Evolutionary conservation across 176 grass and related monocot genomes (phyloP), one percentile per base, ranked within the genome.

Genomic region (Bromus sterilis): DNA sequence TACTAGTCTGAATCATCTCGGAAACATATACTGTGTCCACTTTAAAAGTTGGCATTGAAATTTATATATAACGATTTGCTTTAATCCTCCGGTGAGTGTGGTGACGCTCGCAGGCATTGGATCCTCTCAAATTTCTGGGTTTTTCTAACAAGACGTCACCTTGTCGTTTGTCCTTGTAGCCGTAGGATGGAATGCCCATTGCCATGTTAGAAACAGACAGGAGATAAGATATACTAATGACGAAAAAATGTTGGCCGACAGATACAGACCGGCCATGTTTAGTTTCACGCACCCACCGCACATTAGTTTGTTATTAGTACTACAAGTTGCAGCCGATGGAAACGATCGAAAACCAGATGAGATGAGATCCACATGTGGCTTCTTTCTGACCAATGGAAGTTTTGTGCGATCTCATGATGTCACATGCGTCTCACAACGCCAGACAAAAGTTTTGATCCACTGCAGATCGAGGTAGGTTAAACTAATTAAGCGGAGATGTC

Each of bases 351-450:
- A 51, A 21, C 48, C 48, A 51, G 46, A 49, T 4, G 5, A 36
- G 35, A 64, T 46, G 37, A 11, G n/a, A 61, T 77, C 78, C 78
- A 77, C 64, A 72, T 65, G 71, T 10, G 56, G 63, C 71, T 55
- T 77, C 35, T 75, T 35, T 89, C 64, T 74, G 83, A 86, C 73
- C 56, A 82, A 74, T 77, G 35, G 56, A 89, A 86, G 64, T 66
- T 76, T 37, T 31, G 65, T 31, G 71, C 28, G 43, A 57, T 76
- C 78, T 71, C 46, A 55, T 85, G 72, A 81, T 43, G 69, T 62
- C 71, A 85, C 62, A 85, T 85, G 82, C 11, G 71, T 5, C 41
- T 55, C 86, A 66, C 76, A 60, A 31, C 14, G 34, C 66, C 33
- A 1, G 63, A 76, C 72, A 81, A 64, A 69, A 11, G 82, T 84